Percentiles rank a stretch among this genome's conserved stretches.
Conservation (phyloP, 2,329 filamentous ascomycete species). For the Cladosporium sp. region DNA sequence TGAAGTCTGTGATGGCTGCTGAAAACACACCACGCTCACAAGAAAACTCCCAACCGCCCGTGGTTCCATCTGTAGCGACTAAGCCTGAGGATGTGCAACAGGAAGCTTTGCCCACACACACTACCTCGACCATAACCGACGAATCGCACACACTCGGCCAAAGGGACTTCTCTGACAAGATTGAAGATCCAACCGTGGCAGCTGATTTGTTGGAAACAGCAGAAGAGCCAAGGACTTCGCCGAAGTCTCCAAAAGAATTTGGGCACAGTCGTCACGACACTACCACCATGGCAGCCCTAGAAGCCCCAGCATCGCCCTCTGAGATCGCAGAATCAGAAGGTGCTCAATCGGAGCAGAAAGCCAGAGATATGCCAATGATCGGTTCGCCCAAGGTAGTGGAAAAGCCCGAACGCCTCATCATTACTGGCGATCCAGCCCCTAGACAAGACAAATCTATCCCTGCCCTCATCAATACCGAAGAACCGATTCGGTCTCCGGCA, state of each 20-base stretch:
- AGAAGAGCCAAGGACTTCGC: neutral
- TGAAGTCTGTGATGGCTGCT: conserved; percentile 17
- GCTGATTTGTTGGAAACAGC: neutral
- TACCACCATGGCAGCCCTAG: neutral
- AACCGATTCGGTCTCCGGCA: neutral
- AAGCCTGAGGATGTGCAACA: neutral
- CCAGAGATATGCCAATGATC: conserved; percentile 16
- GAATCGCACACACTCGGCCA: neutral
- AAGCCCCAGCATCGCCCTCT: neutral
- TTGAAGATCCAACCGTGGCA: neutral
- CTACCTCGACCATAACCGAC: too few relatives aligned
- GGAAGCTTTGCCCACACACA: neutral
- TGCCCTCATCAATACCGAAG: neutral
- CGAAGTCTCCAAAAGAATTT: neutral
- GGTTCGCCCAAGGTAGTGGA: conserved; percentile 3
- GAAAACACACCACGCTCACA: neutral
- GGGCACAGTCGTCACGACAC: neutral
- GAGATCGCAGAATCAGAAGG: neutral
- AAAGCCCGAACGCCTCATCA: conserved; percentile 11
- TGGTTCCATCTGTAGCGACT: neutral
- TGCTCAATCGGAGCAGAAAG: conserved; percentile 11
- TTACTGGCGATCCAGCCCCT: conserved; percentile 6
- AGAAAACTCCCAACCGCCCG: neutral
- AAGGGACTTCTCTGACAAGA: too few relatives aligned
- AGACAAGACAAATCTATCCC: neutral